Evolutionary conservation across 2,329 filamentous ascomycete species (phyloP), one percentile per base, ranked within the genome.

Genomic region (Sclerotinia minor): DNA sequence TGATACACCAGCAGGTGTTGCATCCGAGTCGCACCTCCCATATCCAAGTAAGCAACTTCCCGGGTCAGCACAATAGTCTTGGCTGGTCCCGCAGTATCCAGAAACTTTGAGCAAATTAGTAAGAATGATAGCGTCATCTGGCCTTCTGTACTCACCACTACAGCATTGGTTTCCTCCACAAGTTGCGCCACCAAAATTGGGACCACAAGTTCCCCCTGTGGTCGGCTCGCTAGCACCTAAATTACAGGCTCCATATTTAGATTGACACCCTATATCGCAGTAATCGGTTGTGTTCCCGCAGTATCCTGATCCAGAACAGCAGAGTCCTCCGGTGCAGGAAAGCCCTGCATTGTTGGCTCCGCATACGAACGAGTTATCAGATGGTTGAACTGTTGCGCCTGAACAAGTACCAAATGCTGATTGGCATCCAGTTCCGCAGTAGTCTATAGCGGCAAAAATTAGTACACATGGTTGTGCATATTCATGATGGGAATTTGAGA

Each of bases 1-100:
- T 69, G 85, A 83, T 19, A 80, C 78, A 0, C 87, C 87, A 71
- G 82, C 69, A 54, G 85, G 81, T 71, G 80, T 81, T 26, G 77
- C 73, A 73, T 88, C 87, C 58, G 83, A 86, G 70, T 89, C 86
- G 70, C 87, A 89, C 19, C 79, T 58, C 21, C 72, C 72, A 61
- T 68, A 74, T 49, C 63, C 69, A 21, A 68, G 35, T 52, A 67
- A 66, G 57, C 72, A 73, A 21, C 41, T 69, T 32, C 64, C 67
- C 11, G 72, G 72, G 45, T 71, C 71, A 5, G 69, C 58, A 63
- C 72, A 75, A 52, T 71, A 72, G n/a, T 67, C 60, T 38, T 67
- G 57, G n/a, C 41, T 58, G 6, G 15, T 67, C 32, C 66, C 66
- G 32, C 66, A 67, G 55, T 69, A 71, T 26, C 72, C 72, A 15